Percentiles rank a stretch among this genome's conserved stretches.
Evolutionary conservation across 805 yeast species (phyloP).

Genomic region (Lachancea sp.): DNA sequence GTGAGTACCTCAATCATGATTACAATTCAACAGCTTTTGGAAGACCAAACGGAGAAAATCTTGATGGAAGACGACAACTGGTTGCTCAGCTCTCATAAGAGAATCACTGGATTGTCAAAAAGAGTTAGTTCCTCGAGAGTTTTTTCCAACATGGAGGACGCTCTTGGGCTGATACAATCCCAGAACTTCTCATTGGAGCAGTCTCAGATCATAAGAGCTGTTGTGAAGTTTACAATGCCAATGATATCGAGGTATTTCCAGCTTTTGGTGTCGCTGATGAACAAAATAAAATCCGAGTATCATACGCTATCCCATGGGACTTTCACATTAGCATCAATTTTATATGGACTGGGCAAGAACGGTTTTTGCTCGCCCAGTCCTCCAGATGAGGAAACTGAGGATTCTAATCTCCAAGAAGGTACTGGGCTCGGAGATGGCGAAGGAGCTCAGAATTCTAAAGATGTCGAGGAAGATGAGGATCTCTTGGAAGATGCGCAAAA

Average conservation of each 20-base stretch:
- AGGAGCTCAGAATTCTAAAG: slow-evolving; percentile 78
- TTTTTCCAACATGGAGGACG: slow-evolving; percentile 29
- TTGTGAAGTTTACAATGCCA: slow-evolving; percentile 55
- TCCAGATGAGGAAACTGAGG: slow-evolving; percentile 52
- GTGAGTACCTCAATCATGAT: slow-evolving; percentile 56
- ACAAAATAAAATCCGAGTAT: slow-evolving; percentile 45
- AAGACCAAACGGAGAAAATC: slow-evolving; percentile 30
- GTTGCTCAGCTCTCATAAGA: slow-evolving; percentile 48
- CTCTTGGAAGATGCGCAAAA: slow-evolving; percentile 70
- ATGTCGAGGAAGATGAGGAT: slow-evolving; percentile 88
- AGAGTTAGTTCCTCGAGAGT: slow-evolving; percentile 38
- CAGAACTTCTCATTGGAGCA: slow-evolving; percentile 36
- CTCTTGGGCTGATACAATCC: slow-evolving; percentile 32
- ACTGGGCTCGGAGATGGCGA: slow-evolving; percentile 91
- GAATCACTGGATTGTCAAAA: slow-evolving; percentile 38
- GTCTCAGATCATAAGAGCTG: slow-evolving; percentile 39
- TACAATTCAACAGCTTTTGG: slow-evolving; percentile 55
- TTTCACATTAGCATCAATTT: slow-evolving; percentile 47
- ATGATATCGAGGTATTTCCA: slow-evolving; percentile 52
- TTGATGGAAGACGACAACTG: slow-evolving; percentile 59
- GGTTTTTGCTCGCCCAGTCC: slow-evolving; percentile 94
- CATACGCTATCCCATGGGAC: slow-evolving; percentile 53
- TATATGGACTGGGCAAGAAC: slow-evolving; percentile 57
- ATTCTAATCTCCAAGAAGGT: slow-evolving; percentile 71
- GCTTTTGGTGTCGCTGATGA: slow-evolving; percentile 40